Percentiles rank a stretch among this genome's conserved stretches.
Conservation (phyloP, 225 moss, liverwort and hornwort species). For the Rhytidiadelphus loreus region DNA sequence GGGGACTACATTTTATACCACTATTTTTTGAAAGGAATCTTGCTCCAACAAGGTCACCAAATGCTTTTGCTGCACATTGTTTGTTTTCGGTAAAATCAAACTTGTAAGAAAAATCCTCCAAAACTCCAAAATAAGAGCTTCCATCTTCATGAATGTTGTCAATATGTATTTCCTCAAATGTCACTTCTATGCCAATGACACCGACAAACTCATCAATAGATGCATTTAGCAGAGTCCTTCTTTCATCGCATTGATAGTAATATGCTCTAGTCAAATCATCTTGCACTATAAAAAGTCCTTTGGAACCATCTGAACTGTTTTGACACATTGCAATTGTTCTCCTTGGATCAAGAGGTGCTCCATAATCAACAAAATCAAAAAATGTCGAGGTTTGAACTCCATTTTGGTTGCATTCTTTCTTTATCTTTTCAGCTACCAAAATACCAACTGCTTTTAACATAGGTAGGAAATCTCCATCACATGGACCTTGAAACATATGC, state of each 20-base stretch:
- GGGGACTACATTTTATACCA: not conserved
- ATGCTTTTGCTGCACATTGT: not conserved
- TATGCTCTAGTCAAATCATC: not conserved
- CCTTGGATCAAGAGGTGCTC: not conserved
- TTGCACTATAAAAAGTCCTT: not conserved
- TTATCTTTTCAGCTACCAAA: not conserved
- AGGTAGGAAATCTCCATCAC: rapidly evolving
- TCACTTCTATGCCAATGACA: not conserved
- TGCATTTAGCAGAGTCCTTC: rapidly evolving
- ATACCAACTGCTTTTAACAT: rapidly evolving
- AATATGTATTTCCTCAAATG: not conserved
- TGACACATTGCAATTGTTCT: not conserved
- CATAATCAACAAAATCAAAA: not conserved
- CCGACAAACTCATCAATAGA: rapidly evolving
- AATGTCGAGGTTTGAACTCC: rapidly evolving
- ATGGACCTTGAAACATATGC: rapidly evolving
- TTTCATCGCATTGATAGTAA: not conserved
- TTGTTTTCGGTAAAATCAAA: not conserved
- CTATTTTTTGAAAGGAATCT: not conserved
- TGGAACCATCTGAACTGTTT: not conserved
- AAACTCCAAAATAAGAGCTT: not conserved
- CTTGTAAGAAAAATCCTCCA: not conserved
- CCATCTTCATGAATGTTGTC: not conserved
- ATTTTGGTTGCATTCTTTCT: too few species aligned
- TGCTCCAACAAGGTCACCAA: not conserved